A percentile compares a stretch with the other conserved stretches of the same genome.
Conservation (phyloP, 2,329 filamentous ascomycete genomes). For the Aspergillus pseudotamarii region DNA sequence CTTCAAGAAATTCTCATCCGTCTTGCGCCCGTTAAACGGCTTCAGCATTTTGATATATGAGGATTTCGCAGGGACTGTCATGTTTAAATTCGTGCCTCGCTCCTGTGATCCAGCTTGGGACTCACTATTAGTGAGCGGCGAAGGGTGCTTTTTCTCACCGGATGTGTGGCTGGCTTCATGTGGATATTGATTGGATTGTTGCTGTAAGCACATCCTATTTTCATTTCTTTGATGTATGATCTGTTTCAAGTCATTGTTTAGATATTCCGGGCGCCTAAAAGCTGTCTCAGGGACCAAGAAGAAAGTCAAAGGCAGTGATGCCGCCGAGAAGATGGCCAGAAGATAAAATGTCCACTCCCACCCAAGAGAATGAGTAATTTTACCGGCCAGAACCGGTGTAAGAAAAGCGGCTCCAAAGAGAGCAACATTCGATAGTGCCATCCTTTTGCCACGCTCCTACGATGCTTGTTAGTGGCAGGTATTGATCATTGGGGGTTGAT, state of each 20-base stretch:
- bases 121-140: neutral
- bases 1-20: constrained; percentile 71
- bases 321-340: constrained; percentile 78
- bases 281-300: constrained; percentile 86
- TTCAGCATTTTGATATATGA: constrained; percentile 64
- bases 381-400: constrained; percentile 88
- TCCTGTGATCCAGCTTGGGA: neutral
- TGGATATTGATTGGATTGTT: constrained; percentile 6
- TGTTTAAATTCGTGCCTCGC: constrained; percentile 12
- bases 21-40: constrained; percentile 80
- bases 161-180: constrained; percentile 15
- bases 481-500: neutral
- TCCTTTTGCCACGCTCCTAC: constrained; percentile 75
- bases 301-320: constrained; percentile 70
- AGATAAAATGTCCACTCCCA: constrained; percentile 91
- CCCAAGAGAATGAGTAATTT: constrained; percentile 74
- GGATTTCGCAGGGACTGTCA: constrained; percentile 48
- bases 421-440: constrained; percentile 78
- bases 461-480: neutral
- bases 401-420: constrained; percentile 72
- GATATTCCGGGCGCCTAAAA: constrained; percentile 65
- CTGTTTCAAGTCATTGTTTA: constrained; percentile 69
- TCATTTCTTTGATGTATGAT: constrained; percentile 27
- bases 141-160: constrained; percentile 12
- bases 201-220: constrained; percentile 19